Percentiles rank a stretch among this genome's conserved stretches.
phyloP scores from a whole-genome alignment of 768 basidiomycete species.

The Mycena rosella region DNA sequence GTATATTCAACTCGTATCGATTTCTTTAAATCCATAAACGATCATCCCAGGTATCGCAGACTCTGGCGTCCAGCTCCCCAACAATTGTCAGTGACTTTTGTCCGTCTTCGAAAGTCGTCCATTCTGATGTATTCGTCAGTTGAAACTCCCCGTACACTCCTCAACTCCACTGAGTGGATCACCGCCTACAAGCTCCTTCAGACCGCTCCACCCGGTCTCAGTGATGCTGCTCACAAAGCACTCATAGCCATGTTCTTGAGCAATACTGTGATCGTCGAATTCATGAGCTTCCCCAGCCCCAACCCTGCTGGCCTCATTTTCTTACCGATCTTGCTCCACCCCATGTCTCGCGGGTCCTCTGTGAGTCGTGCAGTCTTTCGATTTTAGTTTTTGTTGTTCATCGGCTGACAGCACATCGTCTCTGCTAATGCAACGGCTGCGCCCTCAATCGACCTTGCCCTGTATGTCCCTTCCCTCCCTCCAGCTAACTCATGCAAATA shows the following conservation, averaged over 20 bases:
- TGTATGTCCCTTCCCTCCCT: constrained; percentile 12
- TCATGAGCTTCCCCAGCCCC: constrained; percentile 18
- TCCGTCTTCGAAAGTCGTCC: background rate
- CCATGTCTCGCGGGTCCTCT: constrained; percentile 16
- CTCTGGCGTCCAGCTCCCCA: constrained; percentile 10
- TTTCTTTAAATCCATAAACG: constrained; percentile 2
- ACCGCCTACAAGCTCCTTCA: constrained; percentile 10
- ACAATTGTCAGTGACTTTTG: constrained; percentile 11
- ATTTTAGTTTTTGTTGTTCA: constrained; percentile 3
- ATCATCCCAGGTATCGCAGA: constrained; percentile 4
- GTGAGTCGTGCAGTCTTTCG: background rate
- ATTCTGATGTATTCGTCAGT: constrained; percentile 8
- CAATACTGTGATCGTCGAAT: constrained; percentile 9
- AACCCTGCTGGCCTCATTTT: constrained; percentile 13
- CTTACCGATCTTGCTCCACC: constrained; percentile 18
- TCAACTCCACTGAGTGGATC: constrained; percentile 13
- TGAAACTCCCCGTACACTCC: constrained; percentile 12
- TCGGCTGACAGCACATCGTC: constrained; percentile 18
- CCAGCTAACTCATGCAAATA: background rate
- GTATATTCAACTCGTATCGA: constrained; percentile 6
- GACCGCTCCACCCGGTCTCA: constrained; percentile 11
- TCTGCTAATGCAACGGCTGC: constrained; percentile 3
- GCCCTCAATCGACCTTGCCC: constrained; percentile 13
- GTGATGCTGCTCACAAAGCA: constrained; percentile 7
- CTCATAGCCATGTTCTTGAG: constrained; percentile 6